Conservation (phyloP, 345 rosid genomes). For the Erysimum cheiranthoides region DNA sequence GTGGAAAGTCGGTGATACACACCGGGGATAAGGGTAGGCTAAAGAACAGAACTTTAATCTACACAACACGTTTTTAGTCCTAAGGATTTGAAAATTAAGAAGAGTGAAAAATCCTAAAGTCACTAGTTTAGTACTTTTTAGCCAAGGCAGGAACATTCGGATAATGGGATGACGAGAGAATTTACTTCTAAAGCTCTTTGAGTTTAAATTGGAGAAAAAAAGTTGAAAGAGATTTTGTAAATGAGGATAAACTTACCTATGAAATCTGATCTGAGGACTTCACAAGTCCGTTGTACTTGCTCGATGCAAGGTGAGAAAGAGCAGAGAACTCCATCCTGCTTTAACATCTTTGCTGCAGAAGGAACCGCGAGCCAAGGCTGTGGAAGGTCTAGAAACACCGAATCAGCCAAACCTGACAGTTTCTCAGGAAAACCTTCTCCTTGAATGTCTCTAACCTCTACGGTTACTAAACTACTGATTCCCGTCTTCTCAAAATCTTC, state of each 20-base stretch:
- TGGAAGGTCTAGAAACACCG: constrained; percentile 84
- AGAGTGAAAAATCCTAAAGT: constrained; percentile 5
- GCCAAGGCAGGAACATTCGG: background rate
- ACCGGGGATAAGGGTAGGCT: background rate
- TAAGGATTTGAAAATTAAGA: background rate
- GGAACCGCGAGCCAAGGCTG: constrained; percentile 88
- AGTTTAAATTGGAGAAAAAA: background rate
- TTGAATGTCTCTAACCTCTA: constrained; percentile 89
- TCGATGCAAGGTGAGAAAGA: constrained; percentile 98
- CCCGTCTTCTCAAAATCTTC: constrained; percentile 90
- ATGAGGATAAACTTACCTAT: constrained; percentile 57
- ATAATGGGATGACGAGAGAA: background rate
- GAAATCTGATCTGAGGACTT: constrained; percentile 69
- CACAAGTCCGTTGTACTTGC: constrained; percentile 92
- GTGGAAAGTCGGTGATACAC: background rate
- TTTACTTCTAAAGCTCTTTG: background rate
- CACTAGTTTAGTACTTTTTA: background rate
- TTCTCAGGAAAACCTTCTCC: constrained; percentile 90
- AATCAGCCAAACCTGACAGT: constrained; percentile 62
- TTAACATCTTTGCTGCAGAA: constrained; percentile 84
- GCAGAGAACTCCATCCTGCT: constrained; percentile 78
- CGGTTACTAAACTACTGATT: constrained; percentile 69
- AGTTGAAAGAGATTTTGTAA: constrained; percentile 9
- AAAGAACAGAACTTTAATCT: constrained; percentile 9
- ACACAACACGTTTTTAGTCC: background rate